Conservation (phyloP, 768 basidiomycete species). For the Rhizopogon vesiculosus region DNA sequence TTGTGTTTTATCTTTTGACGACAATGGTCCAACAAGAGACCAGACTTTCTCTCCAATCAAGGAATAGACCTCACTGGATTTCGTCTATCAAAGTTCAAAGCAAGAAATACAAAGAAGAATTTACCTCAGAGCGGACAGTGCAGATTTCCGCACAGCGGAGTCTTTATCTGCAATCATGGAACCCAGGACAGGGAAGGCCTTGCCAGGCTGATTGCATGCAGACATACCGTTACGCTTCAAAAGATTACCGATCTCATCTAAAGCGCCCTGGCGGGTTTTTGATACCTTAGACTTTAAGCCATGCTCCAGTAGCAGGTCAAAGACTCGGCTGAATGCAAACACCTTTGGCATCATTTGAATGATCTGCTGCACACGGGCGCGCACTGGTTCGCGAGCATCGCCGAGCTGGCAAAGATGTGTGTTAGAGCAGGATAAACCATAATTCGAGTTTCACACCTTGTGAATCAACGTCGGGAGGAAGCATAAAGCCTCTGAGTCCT, state of each 20-base stretch:
- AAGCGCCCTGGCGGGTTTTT: slow-evolving; percentile 81
- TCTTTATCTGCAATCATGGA: slow-evolving; percentile 87
- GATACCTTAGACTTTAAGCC: slow-evolving; percentile 89
- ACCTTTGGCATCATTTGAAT: slow-evolving; percentile 84
- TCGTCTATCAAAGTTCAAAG: slow-evolving; percentile 5
- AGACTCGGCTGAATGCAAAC: slow-evolving; percentile 90
- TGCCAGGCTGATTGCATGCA: slow-evolving; percentile 70
- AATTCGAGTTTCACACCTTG: slow-evolving; percentile 52
- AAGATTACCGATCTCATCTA: slow-evolving; percentile 77
- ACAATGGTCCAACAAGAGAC: slow-evolving; percentile 68
- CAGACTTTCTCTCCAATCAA: slow-evolving; percentile 85
- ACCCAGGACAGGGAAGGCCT: slow-evolving; percentile 75
- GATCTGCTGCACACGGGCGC: slow-evolving; percentile 75
- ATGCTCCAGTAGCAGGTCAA: slow-evolving; percentile 82
- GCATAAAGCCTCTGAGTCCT: slow-evolving; percentile 81
- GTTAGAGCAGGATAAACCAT: background rate
- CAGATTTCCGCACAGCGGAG: slow-evolving; percentile 82
- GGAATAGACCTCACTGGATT: slow-evolving; percentile 68
- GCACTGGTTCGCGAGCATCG: slow-evolving; percentile 81
- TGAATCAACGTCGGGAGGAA: slow-evolving; percentile 86
- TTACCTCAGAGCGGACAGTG: slow-evolving; percentile 76
- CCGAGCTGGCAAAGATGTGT: slow-evolving; percentile 60
- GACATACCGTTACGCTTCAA: slow-evolving; percentile 79
- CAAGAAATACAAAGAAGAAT: slow-evolving; percentile 15
- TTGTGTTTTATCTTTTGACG: slow-evolving; percentile 87